Percentiles rank a stretch among this genome's conserved stretches.
Evolutionary conservation across 1,139 yeast genomes (phyloP).

Genomic region (Magnusiomyces sp.): DNA sequence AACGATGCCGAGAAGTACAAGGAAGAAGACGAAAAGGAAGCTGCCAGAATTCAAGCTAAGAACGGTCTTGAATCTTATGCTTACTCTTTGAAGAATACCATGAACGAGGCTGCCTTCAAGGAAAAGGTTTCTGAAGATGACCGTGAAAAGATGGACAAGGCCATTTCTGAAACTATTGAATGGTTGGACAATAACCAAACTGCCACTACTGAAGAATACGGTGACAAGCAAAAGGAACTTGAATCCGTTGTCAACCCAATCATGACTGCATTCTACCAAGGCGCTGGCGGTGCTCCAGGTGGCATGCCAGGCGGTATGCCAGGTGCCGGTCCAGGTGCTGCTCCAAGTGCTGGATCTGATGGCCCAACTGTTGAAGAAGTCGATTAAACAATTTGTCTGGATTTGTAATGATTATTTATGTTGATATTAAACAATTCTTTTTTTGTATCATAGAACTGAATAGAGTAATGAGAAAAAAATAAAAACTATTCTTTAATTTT

Average conservation of each 20-base stretch:
- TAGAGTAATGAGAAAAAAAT: neutral
- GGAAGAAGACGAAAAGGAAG: constrained; percentile 78
- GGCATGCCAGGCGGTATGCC: constrained; percentile 56
- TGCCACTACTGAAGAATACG: constrained; percentile 79
- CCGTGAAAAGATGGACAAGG: constrained; percentile 68
- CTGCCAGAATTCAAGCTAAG: constrained; percentile 69
- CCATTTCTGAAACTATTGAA: constrained; percentile 75
- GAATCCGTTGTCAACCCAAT: constrained; percentile 91
- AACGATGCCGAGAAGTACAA: constrained; percentile 82
- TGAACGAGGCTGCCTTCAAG: constrained; percentile 71
- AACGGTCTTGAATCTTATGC: constrained; percentile 89
- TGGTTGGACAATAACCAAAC: constrained; percentile 88
- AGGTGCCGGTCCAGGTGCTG: constrained; percentile 12
- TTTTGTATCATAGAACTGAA: neutral
- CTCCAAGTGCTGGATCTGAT: neutral
- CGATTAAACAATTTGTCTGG: neutral
- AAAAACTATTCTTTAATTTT: neutral
- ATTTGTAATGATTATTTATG: no score
- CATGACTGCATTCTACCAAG: constrained; percentile 78
- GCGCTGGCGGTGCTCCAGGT: constrained; percentile 44
- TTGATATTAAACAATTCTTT: neutral
- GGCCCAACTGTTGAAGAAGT: neutral
- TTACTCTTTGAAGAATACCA: constrained; percentile 78
- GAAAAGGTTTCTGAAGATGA: constrained; percentile 78
- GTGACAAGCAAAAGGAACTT: constrained; percentile 88